phyloP scores from a whole-genome alignment of 768 basidiomycete genomes.

The Kockovaella imperatae region DNA sequence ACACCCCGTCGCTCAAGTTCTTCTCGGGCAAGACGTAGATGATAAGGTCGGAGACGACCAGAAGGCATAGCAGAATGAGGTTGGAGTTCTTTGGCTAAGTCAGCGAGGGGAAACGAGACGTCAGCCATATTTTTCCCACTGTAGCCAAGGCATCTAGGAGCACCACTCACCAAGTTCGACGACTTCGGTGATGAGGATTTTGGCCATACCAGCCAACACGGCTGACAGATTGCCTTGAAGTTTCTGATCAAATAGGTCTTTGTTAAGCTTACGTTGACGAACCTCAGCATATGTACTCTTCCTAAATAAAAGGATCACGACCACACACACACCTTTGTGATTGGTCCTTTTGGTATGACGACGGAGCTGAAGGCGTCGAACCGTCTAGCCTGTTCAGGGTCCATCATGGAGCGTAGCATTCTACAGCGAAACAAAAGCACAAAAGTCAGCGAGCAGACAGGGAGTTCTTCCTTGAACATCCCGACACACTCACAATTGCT shows the following conservation, averaged over 20 bases:
- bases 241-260: slow-evolving; percentile 31
- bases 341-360: slow-evolving; percentile 18
- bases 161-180: slow-evolving; percentile 33
- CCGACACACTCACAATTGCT: slow-evolving; percentile 22
- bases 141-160: not conserved
- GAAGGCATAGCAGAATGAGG: slow-evolving; percentile 19
- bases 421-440: too few species aligned
- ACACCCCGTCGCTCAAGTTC: slow-evolving; percentile 22
- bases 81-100: slow-evolving; percentile 30
- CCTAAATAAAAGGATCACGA: not conserved
- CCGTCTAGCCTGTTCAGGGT: slow-evolving; percentile 28
- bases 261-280: slow-evolving; percentile 19
- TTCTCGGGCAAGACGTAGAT: slow-evolving; percentile 23
- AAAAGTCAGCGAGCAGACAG: too few species aligned
- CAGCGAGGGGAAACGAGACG: not conserved
- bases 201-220: slow-evolving; percentile 29
- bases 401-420: slow-evolving; percentile 17
- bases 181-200: slow-evolving; percentile 36
- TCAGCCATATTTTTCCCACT: not conserved
- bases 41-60: slow-evolving; percentile 30
- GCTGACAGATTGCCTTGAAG: slow-evolving; percentile 9
- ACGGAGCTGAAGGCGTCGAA: slow-evolving; percentile 28
- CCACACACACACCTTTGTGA: slow-evolving; percentile 21
- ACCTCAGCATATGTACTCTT: not conserved
- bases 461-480: too few species aligned